A percentile compares a stretch with the other conserved stretches of the same genome.
Conservation (phyloP, 148 eudicot genomes). For the Nyssa sinensis region DNA sequence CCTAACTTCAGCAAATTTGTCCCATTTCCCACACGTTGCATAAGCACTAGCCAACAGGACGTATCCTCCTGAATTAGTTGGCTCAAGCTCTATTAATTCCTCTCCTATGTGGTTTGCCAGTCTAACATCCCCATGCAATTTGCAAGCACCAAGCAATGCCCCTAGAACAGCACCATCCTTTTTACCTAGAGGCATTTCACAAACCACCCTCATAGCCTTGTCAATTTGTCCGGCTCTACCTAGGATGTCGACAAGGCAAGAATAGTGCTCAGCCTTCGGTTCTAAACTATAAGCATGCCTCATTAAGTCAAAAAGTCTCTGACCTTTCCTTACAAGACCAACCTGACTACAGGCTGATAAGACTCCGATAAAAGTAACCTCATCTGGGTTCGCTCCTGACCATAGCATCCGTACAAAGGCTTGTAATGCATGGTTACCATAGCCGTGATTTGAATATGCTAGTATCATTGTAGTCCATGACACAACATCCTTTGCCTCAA, state of each 20-base stretch:
- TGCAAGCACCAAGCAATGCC: slow-evolving; percentile 49
- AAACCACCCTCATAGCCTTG: slow-evolving; percentile 38
- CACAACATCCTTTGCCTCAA: too few species aligned
- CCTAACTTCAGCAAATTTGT: too few species aligned
- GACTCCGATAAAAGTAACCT: slow-evolving; percentile 47
- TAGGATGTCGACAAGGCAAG: slow-evolving; percentile 54
- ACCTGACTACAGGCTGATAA: slow-evolving; percentile 58
- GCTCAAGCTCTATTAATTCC: slow-evolving; percentile 33
- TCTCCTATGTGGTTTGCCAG: slow-evolving; percentile 29
- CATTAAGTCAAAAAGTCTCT: slow-evolving; percentile 42
- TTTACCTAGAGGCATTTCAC: slow-evolving; percentile 43
- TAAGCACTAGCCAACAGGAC: slow-evolving; percentile 44
- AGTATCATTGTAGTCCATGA: slow-evolving; percentile 15
- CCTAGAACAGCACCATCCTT: slow-evolving; percentile 41
- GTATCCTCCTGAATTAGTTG: slow-evolving; percentile 37
- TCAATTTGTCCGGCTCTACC: slow-evolving; percentile 53
- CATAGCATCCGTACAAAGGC: slow-evolving; percentile 34
- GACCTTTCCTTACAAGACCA: slow-evolving; percentile 51
- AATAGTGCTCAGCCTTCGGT: slow-evolving; percentile 52
- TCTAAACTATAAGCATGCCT: slow-evolving; percentile 31
- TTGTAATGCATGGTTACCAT: slow-evolving; percentile 24
- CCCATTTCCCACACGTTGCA: slow-evolving; percentile 53
- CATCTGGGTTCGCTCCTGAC: slow-evolving; percentile 41
- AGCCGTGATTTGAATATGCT: slow-evolving; percentile 34
- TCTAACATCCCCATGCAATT: slow-evolving; percentile 38